Evolutionary conservation across 306 rosid genomes (phyloP).

Genomic region (Hippophae tibetana): DNA sequence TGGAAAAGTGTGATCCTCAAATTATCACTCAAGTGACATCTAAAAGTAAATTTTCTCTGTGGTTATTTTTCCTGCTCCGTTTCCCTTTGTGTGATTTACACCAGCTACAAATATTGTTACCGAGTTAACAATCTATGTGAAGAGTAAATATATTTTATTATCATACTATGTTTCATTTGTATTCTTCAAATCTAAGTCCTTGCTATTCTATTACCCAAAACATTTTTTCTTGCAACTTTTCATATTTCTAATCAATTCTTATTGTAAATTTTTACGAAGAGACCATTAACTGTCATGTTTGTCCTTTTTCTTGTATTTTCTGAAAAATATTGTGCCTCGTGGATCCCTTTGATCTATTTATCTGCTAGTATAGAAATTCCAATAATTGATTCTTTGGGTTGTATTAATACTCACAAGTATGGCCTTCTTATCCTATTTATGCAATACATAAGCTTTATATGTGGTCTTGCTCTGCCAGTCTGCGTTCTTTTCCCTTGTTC

Average conservation of each 20-base stretch:
- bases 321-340: not conserved
- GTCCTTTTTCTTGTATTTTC: not conserved
- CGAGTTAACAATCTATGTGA: not conserved
- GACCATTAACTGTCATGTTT: not conserved
- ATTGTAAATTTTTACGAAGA: no score
- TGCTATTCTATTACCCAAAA: not conserved
- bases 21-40: slow-evolving; percentile 50
- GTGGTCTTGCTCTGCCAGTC: no score
- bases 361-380: not conserved
- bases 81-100: not conserved
- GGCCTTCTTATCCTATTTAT: no score
- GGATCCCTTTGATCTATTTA: no score
- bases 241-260: no score
- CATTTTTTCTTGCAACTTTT: no score
- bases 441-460: no score
- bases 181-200: not conserved
- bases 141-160: not conserved
- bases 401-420: no score
- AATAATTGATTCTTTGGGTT: no score
- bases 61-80: no score
- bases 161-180: not conserved
- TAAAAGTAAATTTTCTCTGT: slow-evolving; percentile 25
- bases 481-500: no score
- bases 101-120: not conserved
- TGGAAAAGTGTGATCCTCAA: slow-evolving; percentile 36